Evolutionary conservation across 345 rosid species (phyloP), one percentile per base, ranked within the genome.

Genomic region (Brassica rapa): DNA sequence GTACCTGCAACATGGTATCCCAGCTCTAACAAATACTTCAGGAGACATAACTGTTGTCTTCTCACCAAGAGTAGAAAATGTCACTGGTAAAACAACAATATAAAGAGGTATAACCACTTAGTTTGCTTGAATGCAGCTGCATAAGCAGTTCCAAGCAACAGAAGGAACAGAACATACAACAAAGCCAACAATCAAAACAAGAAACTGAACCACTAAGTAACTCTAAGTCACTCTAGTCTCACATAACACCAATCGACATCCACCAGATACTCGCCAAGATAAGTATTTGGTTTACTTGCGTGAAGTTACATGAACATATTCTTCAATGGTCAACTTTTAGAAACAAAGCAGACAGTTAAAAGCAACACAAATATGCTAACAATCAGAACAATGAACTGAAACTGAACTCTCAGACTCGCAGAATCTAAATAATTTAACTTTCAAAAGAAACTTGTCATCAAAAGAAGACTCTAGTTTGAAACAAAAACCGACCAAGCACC

Each of bases 1-100:
- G 82, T 78, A 87, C 99, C 99, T 89, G 97, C 99, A 95, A 85
- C 99, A 95, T 12, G 99, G 99, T 77, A 95, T 87, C 46, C 99
- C 99, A 8, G 94, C 96, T 74, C 82, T 77, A 57, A 87, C 81
- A 84, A 95, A 90, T 79, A 95, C 97, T 90, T 95, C 98, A 27
- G 99, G 99, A 46, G 99, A 93, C 90, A 95, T 91, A 62, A 95
- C 92, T 23, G 99, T 94, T 27, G 98, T 94, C 87, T 94, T 94
- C 90, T 94, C 94, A 71, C 99, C 98, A 62, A 94, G 99, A 66
- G 88, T 83, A 68, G 88, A 81, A 84, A 92, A 92, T 61, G 96
- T 91, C 79, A 91, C 99, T 94, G 86, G 68, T 49, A 78, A 82
- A 49, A 67, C 16, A 73, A 73, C 60, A 16, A 12, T 6, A 65